phyloP scores from a whole-genome alignment of 2,329 filamentous ascomycete species.

The Stemphylium lycopersici region DNA sequence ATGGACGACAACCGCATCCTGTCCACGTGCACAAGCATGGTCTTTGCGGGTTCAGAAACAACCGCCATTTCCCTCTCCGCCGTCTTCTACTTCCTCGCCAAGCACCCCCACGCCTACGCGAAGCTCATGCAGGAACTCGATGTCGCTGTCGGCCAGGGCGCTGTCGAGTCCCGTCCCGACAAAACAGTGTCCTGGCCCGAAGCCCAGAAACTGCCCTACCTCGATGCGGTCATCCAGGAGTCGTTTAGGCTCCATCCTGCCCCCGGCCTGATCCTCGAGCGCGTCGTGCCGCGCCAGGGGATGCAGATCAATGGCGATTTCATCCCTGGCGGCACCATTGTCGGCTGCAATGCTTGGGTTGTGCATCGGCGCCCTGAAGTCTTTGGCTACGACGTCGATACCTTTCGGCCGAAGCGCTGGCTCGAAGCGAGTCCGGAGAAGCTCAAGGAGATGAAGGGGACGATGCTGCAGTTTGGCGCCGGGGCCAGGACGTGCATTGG shows the following conservation, averaged over 20 bases:
- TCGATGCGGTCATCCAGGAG: slow-evolving; percentile 80
- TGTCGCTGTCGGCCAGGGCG: slow-evolving; percentile 59
- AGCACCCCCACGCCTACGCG: slow-evolving; percentile 62
- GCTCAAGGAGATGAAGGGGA: slow-evolving; percentile 69
- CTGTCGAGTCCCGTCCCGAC: slow-evolving; percentile 52
- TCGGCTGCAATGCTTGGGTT: slow-evolving; percentile 77
- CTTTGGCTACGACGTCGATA: slow-evolving; percentile 71
- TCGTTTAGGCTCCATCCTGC: slow-evolving; percentile 78
- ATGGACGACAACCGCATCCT: slow-evolving; percentile 74
- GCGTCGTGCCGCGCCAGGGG: slow-evolving; percentile 69
- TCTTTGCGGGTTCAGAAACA: slow-evolving; percentile 77
- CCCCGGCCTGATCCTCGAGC: slow-evolving; percentile 73
- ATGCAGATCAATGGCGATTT: slow-evolving; percentile 66
- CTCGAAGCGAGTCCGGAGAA: slow-evolving; percentile 60
- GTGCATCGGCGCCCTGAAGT: slow-evolving; percentile 71
- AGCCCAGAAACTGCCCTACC: slow-evolving; percentile 72
- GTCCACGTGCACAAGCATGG: slow-evolving; percentile 74
- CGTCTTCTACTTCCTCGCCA: slow-evolving; percentile 76
- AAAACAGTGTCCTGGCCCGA: slow-evolving; percentile 73
- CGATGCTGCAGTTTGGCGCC: slow-evolving; percentile 77
- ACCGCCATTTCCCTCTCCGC: slow-evolving; percentile 75
- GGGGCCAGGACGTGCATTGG: slow-evolving; percentile 72
- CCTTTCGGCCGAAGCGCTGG: slow-evolving; percentile 73
- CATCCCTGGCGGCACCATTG: slow-evolving; percentile 72
- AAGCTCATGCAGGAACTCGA: slow-evolving; percentile 69